These are phyloP conservation scores for Fusarium sp. DNA, from an alignment of 2,329 filamentous ascomycete species.

Conservation along the genomic window DNA sequence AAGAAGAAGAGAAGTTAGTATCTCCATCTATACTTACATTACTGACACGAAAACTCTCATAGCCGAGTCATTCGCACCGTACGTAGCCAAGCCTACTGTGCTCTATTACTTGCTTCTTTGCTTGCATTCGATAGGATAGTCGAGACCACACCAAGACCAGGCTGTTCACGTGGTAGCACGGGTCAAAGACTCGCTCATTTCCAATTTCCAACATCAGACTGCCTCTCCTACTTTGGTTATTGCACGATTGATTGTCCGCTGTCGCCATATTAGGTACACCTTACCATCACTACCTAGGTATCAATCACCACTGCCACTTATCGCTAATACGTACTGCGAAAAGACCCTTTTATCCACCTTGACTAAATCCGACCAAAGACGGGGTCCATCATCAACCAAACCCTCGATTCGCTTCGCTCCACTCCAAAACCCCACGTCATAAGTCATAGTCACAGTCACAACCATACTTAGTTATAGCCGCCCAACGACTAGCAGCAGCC, in stretches of 20 bases:
- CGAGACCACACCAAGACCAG: constrained; percentile 10
- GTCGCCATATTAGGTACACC: not conserved
- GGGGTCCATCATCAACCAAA: constrained; percentile 20
- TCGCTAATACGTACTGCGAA: not conserved
- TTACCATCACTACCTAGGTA: not conserved
- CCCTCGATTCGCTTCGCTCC: constrained; percentile 22
- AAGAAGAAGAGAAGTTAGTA: not conserved
- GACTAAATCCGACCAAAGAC: constrained; percentile 13
- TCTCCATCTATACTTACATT: constrained; percentile 6
- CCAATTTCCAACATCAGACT: not conserved
- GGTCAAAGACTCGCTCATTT: not conserved
- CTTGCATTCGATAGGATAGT: not conserved
- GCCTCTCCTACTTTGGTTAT: not conserved
- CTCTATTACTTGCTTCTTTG: not conserved
- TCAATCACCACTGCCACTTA: not conserved
- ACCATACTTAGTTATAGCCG: constrained; percentile 25
- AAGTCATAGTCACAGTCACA: constrained; percentile 16
- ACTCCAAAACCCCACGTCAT: constrained; percentile 36
- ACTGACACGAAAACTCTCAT: constrained; percentile 33
- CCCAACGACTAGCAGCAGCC: constrained; percentile 21
- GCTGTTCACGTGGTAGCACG: constrained; percentile 27
- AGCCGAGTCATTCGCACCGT: constrained; percentile 38
- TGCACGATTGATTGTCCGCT: constrained; percentile 1
- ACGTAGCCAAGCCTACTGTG: not conserved
- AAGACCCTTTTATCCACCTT: constrained; percentile 26